Conservation (phyloP, 805 yeast genomes). For the Candida ovalis region DNA sequence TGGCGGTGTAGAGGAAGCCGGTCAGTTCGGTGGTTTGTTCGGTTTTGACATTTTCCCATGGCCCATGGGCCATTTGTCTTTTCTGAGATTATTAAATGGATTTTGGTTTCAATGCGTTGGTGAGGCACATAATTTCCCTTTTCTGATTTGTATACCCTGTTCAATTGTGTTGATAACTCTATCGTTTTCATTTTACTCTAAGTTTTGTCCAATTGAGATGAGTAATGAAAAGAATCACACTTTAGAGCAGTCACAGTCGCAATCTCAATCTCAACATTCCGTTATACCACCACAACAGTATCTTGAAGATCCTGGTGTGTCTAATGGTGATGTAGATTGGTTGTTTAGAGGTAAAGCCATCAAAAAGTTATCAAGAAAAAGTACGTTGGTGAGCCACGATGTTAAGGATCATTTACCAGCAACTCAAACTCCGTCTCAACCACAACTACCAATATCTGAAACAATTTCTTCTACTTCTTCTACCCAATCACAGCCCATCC, state of each 20-base stretch:
- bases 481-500: conserved; percentile 2
- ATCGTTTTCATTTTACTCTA: too few species aligned
- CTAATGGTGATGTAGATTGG: conserved; percentile 83
- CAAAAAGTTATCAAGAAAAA: conserved; percentile 47
- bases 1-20: too few species aligned
- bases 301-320: conserved; percentile 44
- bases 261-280: background rate
- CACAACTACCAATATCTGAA: background rate
- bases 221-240: background rate
- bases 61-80: too few species aligned
- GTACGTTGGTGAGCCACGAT: conserved; percentile 27
- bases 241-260: background rate
- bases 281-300: background rate
- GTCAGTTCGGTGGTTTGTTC: too few species aligned
- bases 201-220: background rate
- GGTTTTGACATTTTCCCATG: too few species aligned
- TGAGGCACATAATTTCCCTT: too few species aligned
- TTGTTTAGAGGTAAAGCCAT: conserved; percentile 70
- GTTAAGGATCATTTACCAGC: conserved; percentile 26
- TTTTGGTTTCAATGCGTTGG: too few species aligned
- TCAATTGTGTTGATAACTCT: too few species aligned
- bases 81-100: too few species aligned
- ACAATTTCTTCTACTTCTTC: background rate
- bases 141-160: too few species aligned
- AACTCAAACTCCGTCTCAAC: background rate